Evolutionary conservation across 2,329 filamentous ascomycete genomes (phyloP), one percentile per base, ranked within the genome.

Genomic region (Parafenestella ontariensis): DNA sequence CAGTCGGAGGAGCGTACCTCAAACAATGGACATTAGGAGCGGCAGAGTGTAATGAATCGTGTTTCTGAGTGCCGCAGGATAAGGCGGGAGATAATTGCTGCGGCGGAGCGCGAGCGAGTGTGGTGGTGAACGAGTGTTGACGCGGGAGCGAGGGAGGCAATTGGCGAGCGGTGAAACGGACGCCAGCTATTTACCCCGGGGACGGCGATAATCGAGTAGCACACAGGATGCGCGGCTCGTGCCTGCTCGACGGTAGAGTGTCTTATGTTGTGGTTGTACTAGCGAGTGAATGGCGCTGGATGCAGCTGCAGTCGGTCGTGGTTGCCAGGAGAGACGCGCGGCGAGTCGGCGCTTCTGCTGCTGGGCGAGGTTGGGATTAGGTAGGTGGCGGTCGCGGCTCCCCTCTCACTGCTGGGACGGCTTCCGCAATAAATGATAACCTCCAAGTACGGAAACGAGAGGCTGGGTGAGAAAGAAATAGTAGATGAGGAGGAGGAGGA

Each of bases 11-110:
- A 31, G 52, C 61, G 62, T 70, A 76, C 72, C 73, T 75, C 72
- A 76, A 74, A 74, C 73, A 76, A 74, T 74, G 72, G 59, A 66
- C 73, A 76, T 76, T 70, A 75, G 66, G 69, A 68, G 61, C 69
- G 68, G 56, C 58, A 60, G 59, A 41, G 54, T 52, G 36, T 47
- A 50, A 67, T 68, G 68, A 65, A 59, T 62, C 41, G 53, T 56
- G 53, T 45, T 58, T 37, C 23, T 42, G 48, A 47, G 53, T 56
- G 66, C 54, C 46, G 63, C 58, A 44, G 34, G 34, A 51, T 49
- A 51, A 45, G 34, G 48, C 37, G 44, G 52, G 45, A 28, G 49
- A 18, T 31, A 29, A 31, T n/a, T 42, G 53, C 21, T 54, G 62
- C 58, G 52, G 43, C 21, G 52, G 40, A 31, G 51, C 49, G 64